Conservation (phyloP, 1,284 basidiomycete genomes). For the Neotropicomus parvogracilis region DNA sequence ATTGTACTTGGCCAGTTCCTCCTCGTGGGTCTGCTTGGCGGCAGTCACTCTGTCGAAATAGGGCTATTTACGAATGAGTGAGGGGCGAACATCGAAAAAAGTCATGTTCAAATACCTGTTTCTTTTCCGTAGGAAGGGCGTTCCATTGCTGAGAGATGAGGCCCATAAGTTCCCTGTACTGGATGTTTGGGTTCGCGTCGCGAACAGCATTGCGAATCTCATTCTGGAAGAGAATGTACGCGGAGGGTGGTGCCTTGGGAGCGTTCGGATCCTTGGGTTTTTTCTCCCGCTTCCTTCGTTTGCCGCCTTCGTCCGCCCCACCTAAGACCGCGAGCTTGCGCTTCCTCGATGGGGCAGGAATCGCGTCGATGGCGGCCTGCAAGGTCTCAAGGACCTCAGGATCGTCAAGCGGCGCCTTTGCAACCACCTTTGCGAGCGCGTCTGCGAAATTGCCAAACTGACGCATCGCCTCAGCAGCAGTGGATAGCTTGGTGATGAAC, state of each 20-base stretch:
- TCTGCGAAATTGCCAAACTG: constrained; percentile 57
- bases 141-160: constrained; percentile 78
- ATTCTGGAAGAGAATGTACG: constrained; percentile 96
- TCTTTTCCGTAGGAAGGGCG: constrained; percentile 62
- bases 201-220: constrained; percentile 76
- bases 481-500: constrained; percentile 51
- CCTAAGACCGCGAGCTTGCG: constrained; percentile 47
- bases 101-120: constrained; percentile 52
- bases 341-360: constrained; percentile 41
- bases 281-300: constrained; percentile 45
- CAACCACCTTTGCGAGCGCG: constrained; percentile 45
- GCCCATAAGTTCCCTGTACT: constrained; percentile 70
- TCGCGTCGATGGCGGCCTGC: constrained; percentile 32
- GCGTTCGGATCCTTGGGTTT: constrained; percentile 87
- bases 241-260: constrained; percentile 91
- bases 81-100: constrained; percentile 8
- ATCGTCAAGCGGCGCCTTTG: constrained; percentile 34
- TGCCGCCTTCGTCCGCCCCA: constrained; percentile 44
- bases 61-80: constrained; percentile 19
- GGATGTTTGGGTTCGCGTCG: constrained; percentile 58
- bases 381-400: constrained; percentile 29
- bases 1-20: constrained; percentile 51
- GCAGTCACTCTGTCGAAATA: constrained; percentile 30
- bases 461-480: constrained; percentile 57
- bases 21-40: constrained; percentile 48